Evolutionary conservation across 768 basidiomycete genomes (phyloP).

Genomic region (Leucosporidium creatinivorum): DNA sequence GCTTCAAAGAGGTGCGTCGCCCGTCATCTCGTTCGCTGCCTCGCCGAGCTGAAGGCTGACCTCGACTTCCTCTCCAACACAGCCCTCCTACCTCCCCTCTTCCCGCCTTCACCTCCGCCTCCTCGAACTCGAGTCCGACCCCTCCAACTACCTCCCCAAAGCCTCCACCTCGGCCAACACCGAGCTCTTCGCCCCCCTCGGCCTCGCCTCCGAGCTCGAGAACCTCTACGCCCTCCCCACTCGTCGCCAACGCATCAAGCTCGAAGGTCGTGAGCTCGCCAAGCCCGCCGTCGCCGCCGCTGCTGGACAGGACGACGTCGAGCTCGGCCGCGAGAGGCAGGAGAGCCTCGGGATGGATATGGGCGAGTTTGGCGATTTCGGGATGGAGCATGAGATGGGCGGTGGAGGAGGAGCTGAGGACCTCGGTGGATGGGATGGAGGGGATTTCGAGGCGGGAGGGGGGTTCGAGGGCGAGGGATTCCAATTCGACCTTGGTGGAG

Average conservation of each 20-base stretch:
- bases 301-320: background rate
- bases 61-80: background rate
- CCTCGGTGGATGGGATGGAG: slow-evolving; percentile 21
- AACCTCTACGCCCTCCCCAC: slow-evolving; percentile 65
- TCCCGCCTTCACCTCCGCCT: slow-evolving; percentile 79
- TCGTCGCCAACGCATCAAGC: slow-evolving; percentile 22
- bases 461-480: background rate
- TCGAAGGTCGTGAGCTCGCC: slow-evolving; percentile 14
- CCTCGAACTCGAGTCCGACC: slow-evolving; percentile 75
- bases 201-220: slow-evolving; percentile 69
- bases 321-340: background rate
- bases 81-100: slow-evolving; percentile 73
- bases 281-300: background rate
- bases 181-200: slow-evolving; percentile 72
- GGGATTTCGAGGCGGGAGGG: background rate
- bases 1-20: slow-evolving; percentile 53
- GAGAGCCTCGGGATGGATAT: background rate
- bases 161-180: slow-evolving; percentile 54
- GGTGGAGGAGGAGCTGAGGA: slow-evolving; percentile 18
- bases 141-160: slow-evolving; percentile 81
- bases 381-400: slow-evolving; percentile 20
- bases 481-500: slow-evolving; percentile 11
- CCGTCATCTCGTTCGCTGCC: background rate
- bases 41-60: background rate
- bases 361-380: background rate